These are phyloP conservation scores for Trifolium repens DNA, from an alignment of 306 rosid species.

Conservation along the genomic window DNA sequence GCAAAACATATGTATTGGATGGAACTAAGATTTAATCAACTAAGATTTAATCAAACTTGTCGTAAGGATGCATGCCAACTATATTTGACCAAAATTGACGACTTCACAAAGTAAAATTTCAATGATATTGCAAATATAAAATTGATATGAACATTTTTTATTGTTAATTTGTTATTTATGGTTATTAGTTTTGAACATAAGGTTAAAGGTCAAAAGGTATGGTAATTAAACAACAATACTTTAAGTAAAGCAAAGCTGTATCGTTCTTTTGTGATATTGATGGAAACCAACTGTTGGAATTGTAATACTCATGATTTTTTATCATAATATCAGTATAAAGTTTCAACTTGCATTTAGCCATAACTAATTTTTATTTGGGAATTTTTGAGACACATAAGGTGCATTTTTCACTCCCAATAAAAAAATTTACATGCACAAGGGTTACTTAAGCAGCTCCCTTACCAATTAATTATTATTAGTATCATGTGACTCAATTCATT, in stretches of 20 bases:
- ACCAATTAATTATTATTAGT: too few relatives aligned
- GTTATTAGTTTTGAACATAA: conserved; percentile 30
- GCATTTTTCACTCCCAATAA: too few relatives aligned
- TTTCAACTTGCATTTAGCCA: too few relatives aligned
- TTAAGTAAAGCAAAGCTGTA: conserved; percentile 30
- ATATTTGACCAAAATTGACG: conserved; percentile 44
- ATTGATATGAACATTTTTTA: conserved; percentile 22
- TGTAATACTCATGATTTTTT: not conserved
- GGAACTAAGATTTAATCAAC: conserved; percentile 49
- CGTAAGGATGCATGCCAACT: conserved; percentile 48
- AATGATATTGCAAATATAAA: conserved; percentile 29
- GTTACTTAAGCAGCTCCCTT: too few relatives aligned
- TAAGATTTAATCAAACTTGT: conserved; percentile 50
- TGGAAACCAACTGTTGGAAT: conserved; percentile 47
- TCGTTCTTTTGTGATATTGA: conserved; percentile 44
- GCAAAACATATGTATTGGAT: conserved; percentile 28
- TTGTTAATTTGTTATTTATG: not conserved
- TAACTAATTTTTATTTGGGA: too few relatives aligned
- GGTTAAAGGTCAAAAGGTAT: conserved; percentile 41
- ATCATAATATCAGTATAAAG: too few relatives aligned
- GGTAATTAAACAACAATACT: conserved; percentile 33
- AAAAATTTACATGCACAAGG: too few relatives aligned
- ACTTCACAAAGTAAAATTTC: conserved; percentile 6
- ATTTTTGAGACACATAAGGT: too few relatives aligned
- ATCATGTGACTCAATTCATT: not conserved